phyloP scores from a whole-genome alignment of 2,329 filamentous ascomycete species.

The Lecanicillium sp. region DNA sequence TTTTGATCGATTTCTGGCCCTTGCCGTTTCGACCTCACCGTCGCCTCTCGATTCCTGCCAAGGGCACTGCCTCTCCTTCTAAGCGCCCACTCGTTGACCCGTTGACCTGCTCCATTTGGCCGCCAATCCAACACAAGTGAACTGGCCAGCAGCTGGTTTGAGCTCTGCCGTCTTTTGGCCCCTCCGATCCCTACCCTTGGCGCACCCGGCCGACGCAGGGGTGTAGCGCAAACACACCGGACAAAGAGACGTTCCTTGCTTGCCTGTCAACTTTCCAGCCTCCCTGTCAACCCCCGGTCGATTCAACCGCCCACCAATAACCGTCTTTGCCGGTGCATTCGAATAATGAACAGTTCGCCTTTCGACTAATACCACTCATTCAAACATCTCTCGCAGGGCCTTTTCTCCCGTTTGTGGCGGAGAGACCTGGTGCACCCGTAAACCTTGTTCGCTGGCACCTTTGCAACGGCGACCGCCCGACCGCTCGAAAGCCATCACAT shows the following conservation, averaged over 20 bases:
- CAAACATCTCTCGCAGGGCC: neutral
- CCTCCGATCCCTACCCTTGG: conserved; percentile 7
- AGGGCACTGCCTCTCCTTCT: conserved; percentile 3
- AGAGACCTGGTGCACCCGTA: neutral
- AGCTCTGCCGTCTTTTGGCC: conserved; percentile 9
- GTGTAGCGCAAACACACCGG: conserved; percentile 11
- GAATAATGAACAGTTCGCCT: conserved; percentile 2
- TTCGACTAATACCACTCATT: conserved; percentile 3
- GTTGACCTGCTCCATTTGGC: neutral
- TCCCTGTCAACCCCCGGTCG: conserved; percentile 9
- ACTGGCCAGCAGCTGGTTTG: neutral
- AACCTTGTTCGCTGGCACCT: conserved; percentile 3
- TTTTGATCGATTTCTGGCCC: neutral
- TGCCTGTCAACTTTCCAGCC: conserved; percentile 7
- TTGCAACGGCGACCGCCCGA: neutral
- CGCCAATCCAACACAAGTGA: conserved; percentile 1
- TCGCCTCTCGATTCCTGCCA: neutral
- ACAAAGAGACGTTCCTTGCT: conserved; percentile 10
- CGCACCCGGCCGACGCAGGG: conserved; percentile 5
- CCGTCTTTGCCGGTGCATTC: neutral
- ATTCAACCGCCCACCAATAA: conserved; percentile 5
- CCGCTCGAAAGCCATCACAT: neutral
- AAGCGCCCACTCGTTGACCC: conserved; percentile 7
- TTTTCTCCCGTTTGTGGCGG: neutral
- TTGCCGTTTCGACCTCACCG: neutral